These are phyloP conservation scores for Sugiyamaella lignohabitans DNA, from an alignment of 805 yeast species.

Conservation along the genomic window DNA sequence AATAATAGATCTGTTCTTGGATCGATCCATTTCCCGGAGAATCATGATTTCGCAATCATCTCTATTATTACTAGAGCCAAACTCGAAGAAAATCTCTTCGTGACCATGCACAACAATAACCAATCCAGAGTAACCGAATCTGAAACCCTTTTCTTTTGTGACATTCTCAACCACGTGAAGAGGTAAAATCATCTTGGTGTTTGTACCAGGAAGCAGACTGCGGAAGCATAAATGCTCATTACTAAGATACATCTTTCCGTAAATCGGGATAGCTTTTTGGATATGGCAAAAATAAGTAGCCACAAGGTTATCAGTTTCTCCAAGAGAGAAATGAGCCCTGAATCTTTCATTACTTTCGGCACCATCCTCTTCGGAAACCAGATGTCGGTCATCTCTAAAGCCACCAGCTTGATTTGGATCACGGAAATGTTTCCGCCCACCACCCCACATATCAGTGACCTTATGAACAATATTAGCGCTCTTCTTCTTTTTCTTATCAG, in stretches of 20 bases:
- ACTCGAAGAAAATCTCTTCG: slow-evolving; percentile 73
- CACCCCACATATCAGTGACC: slow-evolving; percentile 48
- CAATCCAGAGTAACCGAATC: slow-evolving; percentile 63
- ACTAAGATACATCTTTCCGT: slow-evolving; percentile 78
- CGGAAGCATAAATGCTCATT: slow-evolving; percentile 67
- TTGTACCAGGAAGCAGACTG: slow-evolving; percentile 69
- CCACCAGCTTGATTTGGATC: slow-evolving; percentile 17
- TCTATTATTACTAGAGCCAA: slow-evolving; percentile 37
- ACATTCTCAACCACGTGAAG: slow-evolving; percentile 64
- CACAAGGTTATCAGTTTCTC: slow-evolving; percentile 43
- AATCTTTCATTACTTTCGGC: slow-evolving; percentile 51
- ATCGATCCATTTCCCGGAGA: slow-evolving; percentile 42
- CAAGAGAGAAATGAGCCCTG: slow-evolving; percentile 58
- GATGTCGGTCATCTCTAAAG: slow-evolving; percentile 40
- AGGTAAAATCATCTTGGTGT: slow-evolving; percentile 79
- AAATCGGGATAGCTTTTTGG: slow-evolving; percentile 65
- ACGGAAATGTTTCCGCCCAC: slow-evolving; percentile 58
- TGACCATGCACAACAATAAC: slow-evolving; percentile 65
- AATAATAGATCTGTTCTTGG: slow-evolving; percentile 9
- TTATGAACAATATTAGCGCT: slow-evolving; percentile 33
- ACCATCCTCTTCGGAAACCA: slow-evolving; percentile 40
- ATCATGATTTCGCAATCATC: slow-evolving; percentile 61
- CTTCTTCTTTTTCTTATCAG: slow-evolving; percentile 18
- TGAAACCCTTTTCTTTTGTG: slow-evolving; percentile 57
- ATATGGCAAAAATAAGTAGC: slow-evolving; percentile 68